These are phyloP conservation scores for Sclerotinia minor DNA, from an alignment of 2,329 filamentous ascomycete species.

Conservation along the genomic window DNA sequence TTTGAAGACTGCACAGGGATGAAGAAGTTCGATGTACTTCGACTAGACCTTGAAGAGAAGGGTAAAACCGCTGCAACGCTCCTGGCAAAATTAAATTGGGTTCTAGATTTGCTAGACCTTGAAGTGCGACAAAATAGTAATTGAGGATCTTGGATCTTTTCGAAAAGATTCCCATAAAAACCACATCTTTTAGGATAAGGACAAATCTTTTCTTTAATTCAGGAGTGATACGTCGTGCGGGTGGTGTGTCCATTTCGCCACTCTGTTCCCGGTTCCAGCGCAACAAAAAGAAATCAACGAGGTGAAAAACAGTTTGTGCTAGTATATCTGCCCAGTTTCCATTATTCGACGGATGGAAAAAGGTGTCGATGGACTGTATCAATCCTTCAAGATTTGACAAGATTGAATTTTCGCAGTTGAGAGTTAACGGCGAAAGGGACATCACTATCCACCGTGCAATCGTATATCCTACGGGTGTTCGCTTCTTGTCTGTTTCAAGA, in stretches of 20 bases:
- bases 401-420: slow-evolving; percentile 75
- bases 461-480: slow-evolving; percentile 87
- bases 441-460: slow-evolving; percentile 91
- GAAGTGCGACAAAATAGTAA: slow-evolving; percentile 86
- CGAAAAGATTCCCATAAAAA: slow-evolving; percentile 97
- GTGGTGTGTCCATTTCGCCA: slow-evolving; percentile 84
- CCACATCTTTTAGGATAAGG: slow-evolving; percentile 82
- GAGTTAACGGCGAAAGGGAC: slow-evolving; percentile 82
- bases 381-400: slow-evolving; percentile 84
- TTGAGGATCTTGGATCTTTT: slow-evolving; percentile 91
- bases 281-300: slow-evolving; percentile 95
- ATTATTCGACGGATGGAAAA: slow-evolving; percentile 97
- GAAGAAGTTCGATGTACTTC: slow-evolving; percentile 97
- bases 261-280: slow-evolving; percentile 95
- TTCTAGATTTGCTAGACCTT: slow-evolving; percentile 86
- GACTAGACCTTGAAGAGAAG: slow-evolving; percentile 91
- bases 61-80: slow-evolving; percentile 92
- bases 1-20: slow-evolving; percentile 86
- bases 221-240: slow-evolving; percentile 74
- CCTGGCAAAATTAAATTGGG: slow-evolving; percentile 90
- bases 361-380: slow-evolving; percentile 94
- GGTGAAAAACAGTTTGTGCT: slow-evolving; percentile 85
- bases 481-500: slow-evolving; percentile 88
- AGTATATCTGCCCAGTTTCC: slow-evolving; percentile 88
- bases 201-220: slow-evolving; percentile 89